Evolutionary conservation across 495 filamentous ascomycete genomes (phyloP).

Genomic region (Hypoxylon lienhwacheense): DNA sequence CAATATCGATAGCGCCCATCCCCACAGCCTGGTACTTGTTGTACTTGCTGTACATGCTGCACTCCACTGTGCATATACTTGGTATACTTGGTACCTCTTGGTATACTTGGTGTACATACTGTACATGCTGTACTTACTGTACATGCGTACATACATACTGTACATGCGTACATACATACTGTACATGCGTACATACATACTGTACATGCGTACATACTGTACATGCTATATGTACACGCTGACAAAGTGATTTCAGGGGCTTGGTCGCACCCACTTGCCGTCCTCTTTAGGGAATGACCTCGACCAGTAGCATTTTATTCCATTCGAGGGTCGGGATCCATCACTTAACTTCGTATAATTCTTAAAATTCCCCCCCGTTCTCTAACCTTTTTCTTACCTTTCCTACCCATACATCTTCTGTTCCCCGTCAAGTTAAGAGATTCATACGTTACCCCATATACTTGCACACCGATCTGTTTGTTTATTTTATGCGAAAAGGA

Average conservation of each 20-base stretch:
- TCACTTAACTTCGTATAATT: conserved; percentile 34
- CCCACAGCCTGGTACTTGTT: conserved; percentile 6
- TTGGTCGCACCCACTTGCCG: conserved; percentile 33
- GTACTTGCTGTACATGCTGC: too few relatives aligned
- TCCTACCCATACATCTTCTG: too few relatives aligned
- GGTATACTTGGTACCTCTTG: too few relatives aligned
- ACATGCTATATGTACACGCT: too few relatives aligned
- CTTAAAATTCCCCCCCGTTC: conserved; percentile 24
- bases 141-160: too few relatives aligned
- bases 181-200: too few relatives aligned
- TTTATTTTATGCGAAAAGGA: conserved; percentile 11
- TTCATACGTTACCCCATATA: not conserved
- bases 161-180: too few relatives aligned
- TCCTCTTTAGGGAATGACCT: conserved; percentile 33
- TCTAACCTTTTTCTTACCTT: conserved; percentile 15
- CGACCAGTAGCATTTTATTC: conserved; percentile 35
- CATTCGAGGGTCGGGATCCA: conserved; percentile 33
- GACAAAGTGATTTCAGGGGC: conserved; percentile 36
- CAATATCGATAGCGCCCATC: conserved; percentile 18
- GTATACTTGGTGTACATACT: too few relatives aligned
- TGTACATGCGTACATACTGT: too few relatives aligned
- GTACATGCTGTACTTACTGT: too few relatives aligned
- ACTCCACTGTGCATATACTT: too few relatives aligned
- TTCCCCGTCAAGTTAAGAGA: conserved; percentile 11
- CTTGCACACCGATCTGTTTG: not conserved